Evolutionary conservation across 2,329 filamentous ascomycete species (phyloP), one percentile per base, ranked within the genome.

Genomic region (Cordyceps farinosa): DNA sequence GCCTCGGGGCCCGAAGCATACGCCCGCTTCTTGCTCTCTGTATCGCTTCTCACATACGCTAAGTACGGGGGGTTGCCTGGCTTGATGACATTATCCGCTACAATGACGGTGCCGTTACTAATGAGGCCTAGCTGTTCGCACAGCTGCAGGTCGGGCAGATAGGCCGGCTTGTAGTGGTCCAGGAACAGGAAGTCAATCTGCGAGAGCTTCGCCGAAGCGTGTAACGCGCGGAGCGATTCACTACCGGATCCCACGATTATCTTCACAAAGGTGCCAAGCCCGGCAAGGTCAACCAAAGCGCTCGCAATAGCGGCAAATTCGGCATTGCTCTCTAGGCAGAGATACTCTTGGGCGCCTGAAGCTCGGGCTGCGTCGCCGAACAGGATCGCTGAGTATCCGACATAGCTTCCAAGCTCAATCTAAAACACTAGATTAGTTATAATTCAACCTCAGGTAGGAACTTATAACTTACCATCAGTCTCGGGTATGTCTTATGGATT

Each of bases 151-250:
- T 95, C 91, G 0, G 84, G 82, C 1, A 84, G 85, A 72, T 94
- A 95, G 0, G 87, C 84, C 0, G 89, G 88, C 74, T 94, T 93
- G 75, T 89, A 88, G 73, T 95, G 91, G 70, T 95, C 91, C 42
- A 95, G 77, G 73, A 95, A 94, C 74, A 92, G 78, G 45, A 93
- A 76, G 68, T 92, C 89, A 65, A 92, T 84, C 52, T 82, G 80
- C 30, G 79, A 74, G 30, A 92, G 72, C 5, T 72, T 69, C 0
- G 85, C 85, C 3, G 78, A 73, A 1, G 76, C 69, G 66, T 86
- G 79, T 5, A 94, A 78, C 6, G 84, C 82, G 55, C 82, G 80
- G 52, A 94, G 79, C 0, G 86, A 87, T 17, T 81, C 79, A 64
- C 88, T 84, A 66, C 88, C 90, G 5, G 86, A 80, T 4, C 90